Conservation (phyloP, 2,329 filamentous ascomycete genomes). For the Penicillium hesseltinei region DNA sequence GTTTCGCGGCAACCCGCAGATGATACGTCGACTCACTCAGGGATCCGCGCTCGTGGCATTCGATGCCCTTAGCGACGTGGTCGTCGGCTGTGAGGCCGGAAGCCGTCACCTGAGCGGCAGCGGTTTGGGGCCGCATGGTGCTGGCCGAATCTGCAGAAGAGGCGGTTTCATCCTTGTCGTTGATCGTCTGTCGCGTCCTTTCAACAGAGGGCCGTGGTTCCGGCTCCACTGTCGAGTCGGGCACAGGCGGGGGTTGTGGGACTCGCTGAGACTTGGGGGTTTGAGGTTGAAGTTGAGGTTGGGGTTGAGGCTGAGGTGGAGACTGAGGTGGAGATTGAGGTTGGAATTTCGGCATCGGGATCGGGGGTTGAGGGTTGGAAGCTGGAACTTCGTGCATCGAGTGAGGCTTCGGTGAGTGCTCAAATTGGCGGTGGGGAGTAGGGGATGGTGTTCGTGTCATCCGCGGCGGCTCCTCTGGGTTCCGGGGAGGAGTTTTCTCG, state of each 20-base stretch:
- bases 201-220: conserved; percentile 15
- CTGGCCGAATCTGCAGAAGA: conserved; percentile 65
- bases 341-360: neutral
- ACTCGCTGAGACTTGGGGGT: conserved; percentile 10
- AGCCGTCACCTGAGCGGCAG: conserved; percentile 28
- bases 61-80: conserved; percentile 85
- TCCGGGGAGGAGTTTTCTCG: conserved; percentile 38
- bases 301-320: neutral
- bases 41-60: conserved; percentile 81
- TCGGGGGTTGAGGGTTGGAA: neutral
- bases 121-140: conserved; percentile 50
- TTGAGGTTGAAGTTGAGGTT: neutral
- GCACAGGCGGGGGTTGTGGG: conserved; percentile 4
- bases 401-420: conserved; percentile 28
- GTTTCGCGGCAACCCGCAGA: conserved; percentile 80
- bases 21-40: conserved; percentile 96
- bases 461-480: conserved; percentile 24
- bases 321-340: neutral
- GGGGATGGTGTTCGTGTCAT: conserved; percentile 35
- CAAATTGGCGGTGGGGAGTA: conserved; percentile 19
- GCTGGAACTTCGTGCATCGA: conserved; percentile 28
- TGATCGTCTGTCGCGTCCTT: conserved; percentile 15
- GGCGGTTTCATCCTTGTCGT: conserved; percentile 44
- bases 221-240: conserved; percentile 6
- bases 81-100: conserved; percentile 62